Conservation (phyloP, 2,329 filamentous ascomycete species). For the Neocatenulostroma microsporum region DNA sequence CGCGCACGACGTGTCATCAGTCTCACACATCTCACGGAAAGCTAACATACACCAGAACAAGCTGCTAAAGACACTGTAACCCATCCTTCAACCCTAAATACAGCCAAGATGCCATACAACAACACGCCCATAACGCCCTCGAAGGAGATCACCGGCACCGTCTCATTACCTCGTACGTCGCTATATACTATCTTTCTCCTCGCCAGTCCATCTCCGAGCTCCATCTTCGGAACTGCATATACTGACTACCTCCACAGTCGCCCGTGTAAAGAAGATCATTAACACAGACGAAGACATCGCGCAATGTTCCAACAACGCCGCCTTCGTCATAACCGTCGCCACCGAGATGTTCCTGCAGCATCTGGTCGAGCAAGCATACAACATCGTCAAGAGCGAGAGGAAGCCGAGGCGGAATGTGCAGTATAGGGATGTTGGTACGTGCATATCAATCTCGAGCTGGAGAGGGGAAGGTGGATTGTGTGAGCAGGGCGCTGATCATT, state of each 20-base stretch:
- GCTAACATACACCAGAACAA: constrained; percentile 1
- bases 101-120: constrained; percentile 71
- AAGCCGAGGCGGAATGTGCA: constrained; percentile 92
- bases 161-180: constrained; percentile 71
- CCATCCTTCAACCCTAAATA: too few species aligned
- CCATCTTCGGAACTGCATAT: too few species aligned
- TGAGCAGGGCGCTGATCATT: too few species aligned
- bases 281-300: constrained; percentile 75
- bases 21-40: background rate
- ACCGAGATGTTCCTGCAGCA: constrained; percentile 96
- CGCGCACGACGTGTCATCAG: constrained; percentile 7
- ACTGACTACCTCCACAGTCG: too few species aligned
- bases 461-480: background rate
- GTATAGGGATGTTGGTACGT: constrained; percentile 78
- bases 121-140: constrained; percentile 71
- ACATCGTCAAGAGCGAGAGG: constrained; percentile 77
- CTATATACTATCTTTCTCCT: background rate
- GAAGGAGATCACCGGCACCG: constrained; percentile 76
- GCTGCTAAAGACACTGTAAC: too few species aligned
- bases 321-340: constrained; percentile 86
- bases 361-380: constrained; percentile 74
- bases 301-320: constrained; percentile 85
- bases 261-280: constrained; percentile 94
- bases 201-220: background rate
- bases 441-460: constrained; percentile 3